Evolutionary conservation across 345 rosid genomes (phyloP).

Genomic region (Eucalyptus shirleyi): DNA sequence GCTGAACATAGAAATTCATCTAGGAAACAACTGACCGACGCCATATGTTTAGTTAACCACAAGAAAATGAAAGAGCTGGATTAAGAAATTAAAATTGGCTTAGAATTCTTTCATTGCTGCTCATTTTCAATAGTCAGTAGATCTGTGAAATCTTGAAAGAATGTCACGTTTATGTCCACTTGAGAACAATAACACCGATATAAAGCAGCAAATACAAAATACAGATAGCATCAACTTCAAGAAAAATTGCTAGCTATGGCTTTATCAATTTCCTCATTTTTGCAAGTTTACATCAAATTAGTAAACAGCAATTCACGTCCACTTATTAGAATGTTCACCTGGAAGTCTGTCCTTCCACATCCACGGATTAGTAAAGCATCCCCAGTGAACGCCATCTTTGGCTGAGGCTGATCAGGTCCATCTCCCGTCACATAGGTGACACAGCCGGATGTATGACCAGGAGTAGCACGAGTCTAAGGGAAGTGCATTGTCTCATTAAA

Average conservation of each 20-base stretch:
- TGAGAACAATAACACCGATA: not conserved
- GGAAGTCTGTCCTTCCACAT: constrained; percentile 98
- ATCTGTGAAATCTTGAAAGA: not conserved
- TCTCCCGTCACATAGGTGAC: constrained; percentile 90
- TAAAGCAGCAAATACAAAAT: not conserved
- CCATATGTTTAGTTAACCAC: not conserved
- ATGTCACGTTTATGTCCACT: not conserved
- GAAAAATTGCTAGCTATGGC: not conserved
- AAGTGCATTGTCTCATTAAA: not conserved
- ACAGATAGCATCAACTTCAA: not conserved
- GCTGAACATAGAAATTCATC: not conserved
- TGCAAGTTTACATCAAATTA: not conserved
- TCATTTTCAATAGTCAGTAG: not conserved
- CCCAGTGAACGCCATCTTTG: constrained; percentile 93
- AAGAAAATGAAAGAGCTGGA: not conserved
- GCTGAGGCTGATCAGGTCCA: constrained; percentile 69
- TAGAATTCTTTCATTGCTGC: not conserved
- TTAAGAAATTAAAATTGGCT: not conserved
- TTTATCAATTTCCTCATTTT: not conserved
- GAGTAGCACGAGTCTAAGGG: constrained; percentile 72
- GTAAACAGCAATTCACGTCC: not conserved
- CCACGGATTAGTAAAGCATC: constrained; percentile 88
- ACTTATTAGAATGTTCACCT: constrained; percentile 24
- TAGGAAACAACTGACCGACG: not conserved
- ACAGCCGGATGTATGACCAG: constrained; percentile 93